Conservation (phyloP, 2,329 filamentous ascomycete species). For the Chalara sp. region DNA sequence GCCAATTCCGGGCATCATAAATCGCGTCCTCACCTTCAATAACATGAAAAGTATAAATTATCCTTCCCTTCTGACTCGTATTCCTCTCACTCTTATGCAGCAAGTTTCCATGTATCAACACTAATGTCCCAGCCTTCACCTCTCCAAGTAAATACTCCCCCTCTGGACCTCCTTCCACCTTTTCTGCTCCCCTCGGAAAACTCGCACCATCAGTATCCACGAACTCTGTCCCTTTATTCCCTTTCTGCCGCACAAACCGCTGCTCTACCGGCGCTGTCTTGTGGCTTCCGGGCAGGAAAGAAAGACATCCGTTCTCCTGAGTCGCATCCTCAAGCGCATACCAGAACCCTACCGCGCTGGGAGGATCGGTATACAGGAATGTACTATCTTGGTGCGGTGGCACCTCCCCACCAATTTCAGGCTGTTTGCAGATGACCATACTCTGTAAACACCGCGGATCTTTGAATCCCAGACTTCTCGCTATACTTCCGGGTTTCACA, state of each 20-base stretch:
- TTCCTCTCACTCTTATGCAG: constrained; percentile 97
- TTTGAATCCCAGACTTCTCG: constrained; percentile 39
- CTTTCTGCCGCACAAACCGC: constrained; percentile 64
- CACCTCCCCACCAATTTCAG: constrained; percentile 88
- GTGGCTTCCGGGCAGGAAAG: constrained; percentile 80
- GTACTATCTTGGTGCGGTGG: constrained; percentile 88
- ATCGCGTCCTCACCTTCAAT: constrained; percentile 70
- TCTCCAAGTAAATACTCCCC: constrained; percentile 71
- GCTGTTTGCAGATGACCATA: constrained; percentile 99
- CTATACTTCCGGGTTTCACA: constrained; percentile 28
- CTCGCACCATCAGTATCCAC: constrained; percentile 57
- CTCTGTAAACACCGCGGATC: constrained; percentile 67
- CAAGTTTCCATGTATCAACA: constrained; percentile 92
- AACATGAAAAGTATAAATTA: constrained; percentile 96
- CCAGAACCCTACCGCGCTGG: constrained; percentile 92
- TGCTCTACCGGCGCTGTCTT: constrained; percentile 61
- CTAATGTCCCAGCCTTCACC: constrained; percentile 84
- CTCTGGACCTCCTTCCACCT: constrained; percentile 36
- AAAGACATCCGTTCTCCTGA: constrained; percentile 78
- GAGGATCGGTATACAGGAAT: constrained; percentile 85
- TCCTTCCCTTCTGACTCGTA: constrained; percentile 73
- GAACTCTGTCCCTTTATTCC: constrained; percentile 57
- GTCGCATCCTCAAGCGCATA: constrained; percentile 93
- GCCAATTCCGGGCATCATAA: constrained; percentile 88
- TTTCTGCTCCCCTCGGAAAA: constrained; percentile 52